Percentiles rank a stretch among this genome's conserved stretches.
These are phyloP conservation scores for Hydrangea macrophylla DNA, from an alignment of 148 eudicot species.

Conservation along the genomic window DNA sequence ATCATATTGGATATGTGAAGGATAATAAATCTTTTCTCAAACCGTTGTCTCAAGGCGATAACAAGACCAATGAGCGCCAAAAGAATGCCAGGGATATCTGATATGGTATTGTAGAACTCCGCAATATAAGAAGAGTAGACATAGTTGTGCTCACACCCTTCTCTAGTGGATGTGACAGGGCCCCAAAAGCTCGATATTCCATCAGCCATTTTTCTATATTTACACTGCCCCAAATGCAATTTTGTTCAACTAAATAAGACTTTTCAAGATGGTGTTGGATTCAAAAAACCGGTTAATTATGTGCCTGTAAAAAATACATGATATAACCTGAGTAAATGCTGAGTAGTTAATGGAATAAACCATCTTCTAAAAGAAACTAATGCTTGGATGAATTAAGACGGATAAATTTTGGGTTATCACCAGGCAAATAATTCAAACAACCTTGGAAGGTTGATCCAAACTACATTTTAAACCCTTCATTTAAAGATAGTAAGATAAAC, in stretches of 20 bases:
- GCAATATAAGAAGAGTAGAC: constrained; percentile 76
- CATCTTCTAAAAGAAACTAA: no score
- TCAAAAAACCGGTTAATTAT: background rate
- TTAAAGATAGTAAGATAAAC: no score
- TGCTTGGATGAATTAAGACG: no score
- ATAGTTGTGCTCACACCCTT: constrained; percentile 81
- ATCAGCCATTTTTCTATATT: constrained; percentile 48
- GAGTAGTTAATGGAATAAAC: no score
- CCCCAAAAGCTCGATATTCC: constrained; percentile 84
- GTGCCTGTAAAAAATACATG: background rate
- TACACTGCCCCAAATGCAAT: background rate
- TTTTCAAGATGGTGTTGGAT: background rate
- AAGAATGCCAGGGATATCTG: constrained; percentile 66
- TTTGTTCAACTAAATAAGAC: background rate
- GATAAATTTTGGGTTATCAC: no score
- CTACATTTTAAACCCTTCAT: no score
- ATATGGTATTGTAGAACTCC: constrained; percentile 77
- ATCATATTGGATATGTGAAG: constrained; percentile 83
- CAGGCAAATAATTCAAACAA: no score
- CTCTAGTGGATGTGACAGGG: constrained; percentile 81
- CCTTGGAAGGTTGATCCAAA: no score
- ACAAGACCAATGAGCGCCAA: constrained; percentile 76
- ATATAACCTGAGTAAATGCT: no score
- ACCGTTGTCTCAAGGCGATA: constrained; percentile 71
- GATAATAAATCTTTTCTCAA: constrained; percentile 80